Percentiles rank a stretch among this genome's conserved stretches.
These are phyloP conservation scores for Aspergillus hancockii DNA, from an alignment of 495 filamentous ascomycete species.

Conservation along the genomic window DNA sequence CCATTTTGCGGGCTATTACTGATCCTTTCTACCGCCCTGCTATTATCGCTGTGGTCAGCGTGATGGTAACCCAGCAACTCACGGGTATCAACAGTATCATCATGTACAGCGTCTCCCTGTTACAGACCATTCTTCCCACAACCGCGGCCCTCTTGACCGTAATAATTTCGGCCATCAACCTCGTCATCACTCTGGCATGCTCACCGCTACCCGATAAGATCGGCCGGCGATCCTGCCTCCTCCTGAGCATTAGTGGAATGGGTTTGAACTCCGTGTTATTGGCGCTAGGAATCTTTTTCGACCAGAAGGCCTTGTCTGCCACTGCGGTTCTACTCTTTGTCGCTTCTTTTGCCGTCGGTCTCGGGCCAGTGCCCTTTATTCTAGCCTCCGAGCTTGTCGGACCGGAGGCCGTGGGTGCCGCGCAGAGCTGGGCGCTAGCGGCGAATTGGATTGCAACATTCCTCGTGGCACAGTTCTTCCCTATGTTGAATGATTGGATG, in stretches of 20 bases:
- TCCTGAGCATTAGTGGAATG: conserved; percentile 81
- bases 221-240: conserved; percentile 79
- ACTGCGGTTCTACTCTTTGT: conserved; percentile 83
- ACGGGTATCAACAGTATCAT: conserved; percentile 94
- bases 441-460: conserved; percentile 93
- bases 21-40: conserved; percentile 71
- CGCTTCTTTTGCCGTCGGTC: conserved; percentile 81
- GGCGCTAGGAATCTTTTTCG: conserved; percentile 70
- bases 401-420: conserved; percentile 83
- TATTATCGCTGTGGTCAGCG: conserved; percentile 79
- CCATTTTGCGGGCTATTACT: conserved; percentile 64
- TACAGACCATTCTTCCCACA: conserved; percentile 73
- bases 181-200: conserved; percentile 75
- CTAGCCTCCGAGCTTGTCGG: conserved; percentile 86
- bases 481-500: conserved; percentile 72
- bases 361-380: conserved; percentile 94
- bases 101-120: conserved; percentile 93
- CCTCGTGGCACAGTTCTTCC: conserved; percentile 90
- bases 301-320: conserved; percentile 71
- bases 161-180: conserved; percentile 80
- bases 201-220: conserved; percentile 84
- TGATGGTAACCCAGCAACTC: conserved; percentile 93
- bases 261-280: conserved; percentile 71
- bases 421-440: conserved; percentile 79
- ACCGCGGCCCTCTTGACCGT: conserved; percentile 81